Percentiles rank a stretch among this genome's conserved stretches.
These are phyloP conservation scores for Pyrenopolyporus hunteri DNA, from an alignment of 495 filamentous ascomycete species.

Conservation along the genomic window DNA sequence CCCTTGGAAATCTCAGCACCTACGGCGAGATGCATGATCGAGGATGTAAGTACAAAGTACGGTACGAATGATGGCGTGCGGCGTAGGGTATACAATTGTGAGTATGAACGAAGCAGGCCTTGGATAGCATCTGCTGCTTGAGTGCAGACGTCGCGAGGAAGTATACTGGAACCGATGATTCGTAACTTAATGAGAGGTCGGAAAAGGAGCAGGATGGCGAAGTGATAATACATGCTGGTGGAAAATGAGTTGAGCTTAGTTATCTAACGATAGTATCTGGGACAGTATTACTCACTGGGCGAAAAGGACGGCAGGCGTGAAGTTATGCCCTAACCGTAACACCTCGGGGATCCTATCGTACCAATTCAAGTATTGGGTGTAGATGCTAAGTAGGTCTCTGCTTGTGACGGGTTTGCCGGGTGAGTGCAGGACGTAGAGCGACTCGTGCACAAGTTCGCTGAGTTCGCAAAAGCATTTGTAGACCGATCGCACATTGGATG, in stretches of 20 bases:
- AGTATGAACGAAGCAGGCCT: slow-evolving; percentile 61
- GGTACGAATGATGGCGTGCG: slow-evolving; percentile 64
- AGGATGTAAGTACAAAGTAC: slow-evolving; percentile 63
- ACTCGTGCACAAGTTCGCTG: slow-evolving; percentile 70
- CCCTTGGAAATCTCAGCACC: slow-evolving; percentile 40
- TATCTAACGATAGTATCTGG: neutral
- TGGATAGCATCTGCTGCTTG: slow-evolving; percentile 67
- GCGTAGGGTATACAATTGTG: slow-evolving; percentile 63
- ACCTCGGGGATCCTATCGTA: slow-evolving; percentile 65
- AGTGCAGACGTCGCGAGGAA: slow-evolving; percentile 66
- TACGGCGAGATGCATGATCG: slow-evolving; percentile 64
- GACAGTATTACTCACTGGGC: slow-evolving; percentile 60
- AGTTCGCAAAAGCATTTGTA: slow-evolving; percentile 68
- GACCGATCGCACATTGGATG: slow-evolving; percentile 62
- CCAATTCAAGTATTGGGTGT: slow-evolving; percentile 67
- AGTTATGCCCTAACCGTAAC: slow-evolving; percentile 61
- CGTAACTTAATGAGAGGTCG: slow-evolving; percentile 68
- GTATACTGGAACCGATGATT: slow-evolving; percentile 61
- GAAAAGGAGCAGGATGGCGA: slow-evolving; percentile 66
- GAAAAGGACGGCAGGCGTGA: slow-evolving; percentile 65
- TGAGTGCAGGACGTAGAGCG: slow-evolving; percentile 66
- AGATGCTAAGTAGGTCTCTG: slow-evolving; percentile 59
- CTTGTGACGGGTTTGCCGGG: slow-evolving; percentile 64
- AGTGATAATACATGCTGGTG: slow-evolving; percentile 69
- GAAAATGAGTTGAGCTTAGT: slow-evolving; percentile 15